Evolutionary conservation across 2,329 filamentous ascomycete genomes (phyloP).

Genomic region (Fusarium fujikuroi): DNA sequence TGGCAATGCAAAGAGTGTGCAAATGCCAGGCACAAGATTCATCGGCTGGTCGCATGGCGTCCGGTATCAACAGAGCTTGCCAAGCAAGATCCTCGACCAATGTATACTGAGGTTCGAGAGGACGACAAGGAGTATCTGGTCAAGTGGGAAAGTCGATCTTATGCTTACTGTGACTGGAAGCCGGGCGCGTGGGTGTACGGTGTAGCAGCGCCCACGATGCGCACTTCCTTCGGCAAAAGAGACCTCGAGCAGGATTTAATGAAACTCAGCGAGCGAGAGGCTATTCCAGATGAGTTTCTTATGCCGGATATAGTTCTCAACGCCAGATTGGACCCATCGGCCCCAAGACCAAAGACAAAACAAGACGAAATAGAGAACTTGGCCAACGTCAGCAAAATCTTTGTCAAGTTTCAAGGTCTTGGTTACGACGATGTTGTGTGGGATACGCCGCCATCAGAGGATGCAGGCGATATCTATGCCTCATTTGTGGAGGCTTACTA

Average conservation of each 20-base stretch:
- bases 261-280: conserved; percentile 77
- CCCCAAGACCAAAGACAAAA: conserved; percentile 67
- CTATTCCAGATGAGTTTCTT: conserved; percentile 87
- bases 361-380: conserved; percentile 78
- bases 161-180: conserved; percentile 87
- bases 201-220: conserved; percentile 69
- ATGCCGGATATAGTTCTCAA: conserved; percentile 90
- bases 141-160: conserved; percentile 85
- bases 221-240: conserved; percentile 79
- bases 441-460: conserved; percentile 79
- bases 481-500: conserved; percentile 87
- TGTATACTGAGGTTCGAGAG: conserved; percentile 59
- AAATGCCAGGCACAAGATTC: conserved; percentile 72
- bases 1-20: conserved; percentile 87
- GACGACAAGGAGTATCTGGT: conserved; percentile 92
- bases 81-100: conserved; percentile 9
- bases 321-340: conserved; percentile 65
- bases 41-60: conserved; percentile 88
- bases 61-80: conserved; percentile 57
- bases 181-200: conserved; percentile 90
- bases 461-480: conserved; percentile 74
- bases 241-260: conserved; percentile 67
- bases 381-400: conserved; percentile 75
- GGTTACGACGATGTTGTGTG: conserved; percentile 91
- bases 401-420: conserved; percentile 93